phyloP scores from a whole-genome alignment of 179 eudicot genomes.

The Spinacia oleracea region DNA sequence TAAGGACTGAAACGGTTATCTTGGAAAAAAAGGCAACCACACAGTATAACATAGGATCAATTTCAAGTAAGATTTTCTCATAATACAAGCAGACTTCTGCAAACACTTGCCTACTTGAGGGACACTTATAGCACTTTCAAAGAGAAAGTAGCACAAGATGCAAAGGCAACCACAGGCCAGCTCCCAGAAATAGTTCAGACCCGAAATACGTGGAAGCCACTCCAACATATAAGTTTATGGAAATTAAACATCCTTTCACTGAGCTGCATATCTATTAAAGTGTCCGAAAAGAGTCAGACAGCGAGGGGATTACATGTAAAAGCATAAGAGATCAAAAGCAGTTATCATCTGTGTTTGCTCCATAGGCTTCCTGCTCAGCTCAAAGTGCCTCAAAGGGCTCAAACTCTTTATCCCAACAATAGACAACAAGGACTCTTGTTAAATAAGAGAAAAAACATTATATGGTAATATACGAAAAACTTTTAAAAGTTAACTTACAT shows the following conservation, averaged over 20 bases:
- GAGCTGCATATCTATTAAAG: neutral
- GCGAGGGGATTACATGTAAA: neutral
- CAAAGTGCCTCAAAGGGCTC: neutral
- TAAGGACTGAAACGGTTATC: neutral
- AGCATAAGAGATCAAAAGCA: neutral
- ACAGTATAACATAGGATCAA: neutral
- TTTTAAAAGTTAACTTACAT: constrained; percentile 51
- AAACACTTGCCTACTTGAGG: neutral
- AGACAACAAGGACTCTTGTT: neutral
- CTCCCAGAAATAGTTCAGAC: neutral
- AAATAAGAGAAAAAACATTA: neutral
- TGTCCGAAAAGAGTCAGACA: neutral
- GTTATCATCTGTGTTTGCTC: neutral
- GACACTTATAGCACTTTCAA: neutral
- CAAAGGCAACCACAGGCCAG: neutral
- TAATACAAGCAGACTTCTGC: neutral
- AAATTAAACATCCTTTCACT: neutral
- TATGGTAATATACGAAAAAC: neutral
- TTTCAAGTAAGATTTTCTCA: neutral
- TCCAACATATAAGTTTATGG: neutral
- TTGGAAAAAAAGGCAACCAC: neutral
- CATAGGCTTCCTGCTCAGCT: neutral
- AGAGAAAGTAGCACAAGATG: neutral
- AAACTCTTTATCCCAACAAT: neutral
- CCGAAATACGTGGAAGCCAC: neutral